These are phyloP conservation scores for Orychophragmus violaceus DNA, from an alignment of 345 rosid genomes.

Conservation along the genomic window DNA sequence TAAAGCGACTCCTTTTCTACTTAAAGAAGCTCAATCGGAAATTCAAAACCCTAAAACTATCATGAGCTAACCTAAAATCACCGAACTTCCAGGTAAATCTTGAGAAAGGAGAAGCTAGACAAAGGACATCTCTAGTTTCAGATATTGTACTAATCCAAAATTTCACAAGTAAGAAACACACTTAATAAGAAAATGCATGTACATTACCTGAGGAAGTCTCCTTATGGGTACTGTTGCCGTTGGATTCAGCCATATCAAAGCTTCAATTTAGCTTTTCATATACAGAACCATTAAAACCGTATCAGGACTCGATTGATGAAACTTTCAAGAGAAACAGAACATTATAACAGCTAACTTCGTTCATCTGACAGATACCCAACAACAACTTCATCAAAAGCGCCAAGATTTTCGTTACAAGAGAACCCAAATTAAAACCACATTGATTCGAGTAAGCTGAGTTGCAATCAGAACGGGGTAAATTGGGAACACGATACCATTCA, in stretches of 20 bases:
- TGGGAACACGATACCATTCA: conserved; percentile 18
- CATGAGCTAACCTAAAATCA: not conserved
- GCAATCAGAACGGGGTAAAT: not conserved
- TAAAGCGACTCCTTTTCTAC: conserved; percentile 8
- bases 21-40: not conserved
- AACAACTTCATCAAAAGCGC: conserved; percentile 1
- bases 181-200: not conserved
- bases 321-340: not conserved
- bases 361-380: conserved; percentile 1
- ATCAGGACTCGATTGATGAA: not conserved
- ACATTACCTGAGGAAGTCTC: conserved; percentile 26
- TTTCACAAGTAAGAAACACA: not conserved
- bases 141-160: not conserved
- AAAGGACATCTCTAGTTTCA: not conserved
- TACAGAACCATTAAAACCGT: conserved; percentile 1
- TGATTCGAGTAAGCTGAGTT: conserved; percentile 15
- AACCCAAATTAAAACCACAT: conserved; percentile 8
- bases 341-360: not conserved
- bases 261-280: not conserved
- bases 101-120: not conserved
- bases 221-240: conserved; percentile 15
- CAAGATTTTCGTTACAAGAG: not conserved
- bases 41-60: not conserved
- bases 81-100: not conserved
- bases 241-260: conserved; percentile 21